Conservation (phyloP, 768 basidiomycete species). For the Hemileccinum impolitum region DNA sequence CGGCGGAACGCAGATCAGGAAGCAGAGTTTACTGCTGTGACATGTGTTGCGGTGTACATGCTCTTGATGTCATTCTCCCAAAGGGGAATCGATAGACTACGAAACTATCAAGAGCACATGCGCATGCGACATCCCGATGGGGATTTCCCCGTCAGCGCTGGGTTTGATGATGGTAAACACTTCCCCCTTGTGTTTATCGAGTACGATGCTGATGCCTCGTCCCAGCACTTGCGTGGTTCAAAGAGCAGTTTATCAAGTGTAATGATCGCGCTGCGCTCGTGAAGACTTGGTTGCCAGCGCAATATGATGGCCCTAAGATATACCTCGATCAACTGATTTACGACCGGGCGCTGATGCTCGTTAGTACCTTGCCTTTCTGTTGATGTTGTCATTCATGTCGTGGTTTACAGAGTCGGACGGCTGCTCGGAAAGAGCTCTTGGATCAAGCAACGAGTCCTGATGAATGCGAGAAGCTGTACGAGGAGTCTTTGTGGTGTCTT, state of each 20-base stretch:
- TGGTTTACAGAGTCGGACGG: conserved; percentile 73
- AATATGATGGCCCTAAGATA: conserved; percentile 76
- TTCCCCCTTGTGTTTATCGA: background rate
- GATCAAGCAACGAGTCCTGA: conserved; percentile 72
- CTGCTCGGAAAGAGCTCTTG: conserved; percentile 85
- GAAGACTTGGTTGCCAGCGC: conserved; percentile 83
- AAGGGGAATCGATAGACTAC: conserved; percentile 83
- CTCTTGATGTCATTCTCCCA: conserved; percentile 90
- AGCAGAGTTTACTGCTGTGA: conserved; percentile 79
- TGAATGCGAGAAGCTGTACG: conserved; percentile 92
- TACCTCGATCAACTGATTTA: conserved; percentile 92
- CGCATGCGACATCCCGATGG: conserved; percentile 77
- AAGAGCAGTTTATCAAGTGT: conserved; percentile 90
- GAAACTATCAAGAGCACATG: conserved; percentile 76
- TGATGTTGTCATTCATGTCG: background rate
- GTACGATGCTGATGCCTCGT: conserved; percentile 5
- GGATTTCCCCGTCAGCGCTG: conserved; percentile 71
- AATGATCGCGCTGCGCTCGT: conserved; percentile 87
- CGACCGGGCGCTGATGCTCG: conserved; percentile 84
- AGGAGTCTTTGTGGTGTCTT: conserved; percentile 91
- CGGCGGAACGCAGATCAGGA: conserved; percentile 74
- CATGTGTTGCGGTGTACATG: conserved; percentile 86
- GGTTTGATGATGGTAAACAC: conserved; percentile 68
- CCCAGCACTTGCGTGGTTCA: conserved; percentile 84
- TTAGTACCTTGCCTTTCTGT: conserved; percentile 38